Percentiles rank a stretch among this genome's conserved stretches.
phyloP scores from a whole-genome alignment of 306 rosid genomes.

The Alnus glutinosa region DNA sequence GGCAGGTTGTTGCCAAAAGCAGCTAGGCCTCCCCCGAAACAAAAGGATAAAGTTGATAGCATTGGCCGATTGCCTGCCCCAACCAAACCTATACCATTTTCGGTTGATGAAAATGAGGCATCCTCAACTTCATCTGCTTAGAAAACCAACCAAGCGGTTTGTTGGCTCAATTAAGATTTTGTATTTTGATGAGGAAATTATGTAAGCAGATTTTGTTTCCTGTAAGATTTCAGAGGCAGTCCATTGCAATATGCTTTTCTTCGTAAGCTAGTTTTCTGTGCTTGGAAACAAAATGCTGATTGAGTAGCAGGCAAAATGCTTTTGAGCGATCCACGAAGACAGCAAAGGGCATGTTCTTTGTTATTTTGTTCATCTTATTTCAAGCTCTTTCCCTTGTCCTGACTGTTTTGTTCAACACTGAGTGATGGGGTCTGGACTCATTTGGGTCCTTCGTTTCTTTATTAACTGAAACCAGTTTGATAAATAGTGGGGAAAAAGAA shows the following conservation, averaged over 20 bases:
- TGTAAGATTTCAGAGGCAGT: slow-evolving; percentile 15
- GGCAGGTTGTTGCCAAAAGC: slow-evolving; percentile 92
- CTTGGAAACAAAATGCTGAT: not conserved
- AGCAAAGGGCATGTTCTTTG: not conserved
- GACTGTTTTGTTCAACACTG: not conserved
- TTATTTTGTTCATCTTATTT: not conserved
- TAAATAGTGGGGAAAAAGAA: too few relatives aligned
- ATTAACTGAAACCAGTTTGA: not conserved
- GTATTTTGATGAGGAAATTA: not conserved
- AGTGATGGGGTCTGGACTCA: not conserved
- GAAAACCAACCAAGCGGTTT: slow-evolving; percentile 17
- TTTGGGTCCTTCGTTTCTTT: not conserved
- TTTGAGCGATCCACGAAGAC: not conserved
- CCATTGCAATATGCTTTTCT: not conserved
- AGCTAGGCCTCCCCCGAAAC: slow-evolving; percentile 97
- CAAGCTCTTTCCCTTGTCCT: not conserved
- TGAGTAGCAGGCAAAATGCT: not conserved
- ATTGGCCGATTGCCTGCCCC: slow-evolving; percentile 95
- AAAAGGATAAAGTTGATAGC: slow-evolving; percentile 77
- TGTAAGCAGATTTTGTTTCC: slow-evolving; percentile 1
- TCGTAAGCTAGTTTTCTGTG: not conserved
- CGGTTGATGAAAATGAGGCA: slow-evolving; percentile 41
- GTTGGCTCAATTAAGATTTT: slow-evolving; percentile 16
- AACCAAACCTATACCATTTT: slow-evolving; percentile 79
- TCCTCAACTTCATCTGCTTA: slow-evolving; percentile 34